Base-by-base conservation (phyloP, 805 yeast genomes). In the Metschnikowia kunwiensis region DNA sequence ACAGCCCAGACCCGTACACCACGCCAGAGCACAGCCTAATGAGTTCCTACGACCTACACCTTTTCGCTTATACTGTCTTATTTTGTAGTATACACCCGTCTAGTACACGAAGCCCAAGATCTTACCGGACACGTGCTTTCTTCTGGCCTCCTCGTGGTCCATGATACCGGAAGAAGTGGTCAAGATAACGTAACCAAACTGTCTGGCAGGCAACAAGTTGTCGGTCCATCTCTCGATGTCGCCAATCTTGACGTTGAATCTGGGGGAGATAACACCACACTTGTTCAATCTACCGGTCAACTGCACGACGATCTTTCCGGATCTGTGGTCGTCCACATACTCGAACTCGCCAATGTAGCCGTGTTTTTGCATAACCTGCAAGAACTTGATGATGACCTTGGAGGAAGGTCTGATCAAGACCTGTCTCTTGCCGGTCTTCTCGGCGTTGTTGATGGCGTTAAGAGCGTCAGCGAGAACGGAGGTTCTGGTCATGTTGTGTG, bases 141-240 rank as follows among this genome's bases (percentile, higher is more conserved):
- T 85, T 83, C 95, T 86, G 65, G 97, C 97, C 79, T 89, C 97
- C 80, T 91, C 97, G 80, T 89, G 97, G 82, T 91, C 97, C 95
- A 89, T 88, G 65, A 89, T 89, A 78, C 97, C 97, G 62, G 97
- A 96, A 63, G 97, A 91, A 61, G 97, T 89, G 75, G 97, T 91
- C 70, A 89, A 81, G 74, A 89, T 86, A 66, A 89, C 89, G 84
- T 73, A 88, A 77, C 97, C 97, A 66, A 89, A 91, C 77, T 89
- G 97, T 84, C 97, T 87, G 56, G 97, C 95, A 72, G 97, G 97
- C 67, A 89, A 79, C 69, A 89, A 82, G 86, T 89, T 87, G 72
- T 82, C 95, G 60, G 96, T 87, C 97, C 97, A 89, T 77, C 86
- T 89, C 78, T 89, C 97, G 57, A 89, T 83, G 72, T 89, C 97